phyloP scores from a whole-genome alignment of 2,329 filamentous ascomycete species.

The Colletotrichum simmondsii region DNA sequence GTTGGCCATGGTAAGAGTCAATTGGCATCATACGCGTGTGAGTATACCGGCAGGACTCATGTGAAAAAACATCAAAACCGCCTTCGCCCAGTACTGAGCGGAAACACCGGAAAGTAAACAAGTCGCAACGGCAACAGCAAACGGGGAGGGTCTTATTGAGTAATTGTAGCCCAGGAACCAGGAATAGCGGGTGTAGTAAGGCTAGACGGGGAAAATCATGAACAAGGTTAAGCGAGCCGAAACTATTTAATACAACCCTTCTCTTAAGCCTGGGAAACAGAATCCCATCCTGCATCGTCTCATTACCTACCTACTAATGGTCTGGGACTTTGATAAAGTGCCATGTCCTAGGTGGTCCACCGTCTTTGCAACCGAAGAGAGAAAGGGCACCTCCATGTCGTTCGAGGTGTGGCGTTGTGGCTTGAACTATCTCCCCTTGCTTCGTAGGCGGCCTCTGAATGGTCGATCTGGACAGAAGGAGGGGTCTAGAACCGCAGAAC shows the following conservation, averaged over 20 bases:
- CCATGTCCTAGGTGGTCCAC: neutral
- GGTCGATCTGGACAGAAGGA: neutral
- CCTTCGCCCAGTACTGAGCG: neutral
- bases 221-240: conserved; percentile 6
- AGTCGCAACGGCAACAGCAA: neutral
- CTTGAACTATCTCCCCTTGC: neutral
- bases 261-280: neutral
- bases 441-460: neutral
- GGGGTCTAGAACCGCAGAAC: conserved; percentile 26
- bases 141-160: neutral
- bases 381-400: conserved; percentile 1
- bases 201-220: neutral
- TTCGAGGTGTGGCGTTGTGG: conserved; percentile 17
- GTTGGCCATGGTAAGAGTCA: conserved; percentile 11
- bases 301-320: conserved; percentile 7
- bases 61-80: neutral
- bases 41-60: neutral
- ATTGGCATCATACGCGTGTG: neutral
- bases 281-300: conserved; percentile 17
- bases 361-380: neutral
- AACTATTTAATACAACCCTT: conserved; percentile 4
- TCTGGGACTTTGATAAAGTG: conserved; percentile 22
- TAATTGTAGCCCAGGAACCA: neutral
- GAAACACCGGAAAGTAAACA: neutral
- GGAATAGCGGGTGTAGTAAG: neutral